These are phyloP conservation scores for Solanum pennellii DNA, from an alignment of 257 asterid species.

Conservation along the genomic window DNA sequence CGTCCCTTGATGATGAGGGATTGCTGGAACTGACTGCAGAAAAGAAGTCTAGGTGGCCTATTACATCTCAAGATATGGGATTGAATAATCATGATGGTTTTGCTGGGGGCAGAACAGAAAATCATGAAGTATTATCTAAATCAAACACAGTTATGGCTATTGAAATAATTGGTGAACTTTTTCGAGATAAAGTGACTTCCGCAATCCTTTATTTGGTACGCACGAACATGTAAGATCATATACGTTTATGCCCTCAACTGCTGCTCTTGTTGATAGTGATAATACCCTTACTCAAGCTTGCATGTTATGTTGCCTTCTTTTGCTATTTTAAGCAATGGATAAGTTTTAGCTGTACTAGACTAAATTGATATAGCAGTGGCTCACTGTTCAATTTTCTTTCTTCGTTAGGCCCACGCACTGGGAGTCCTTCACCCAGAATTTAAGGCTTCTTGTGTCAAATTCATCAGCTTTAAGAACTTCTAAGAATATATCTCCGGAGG, in stretches of 20 bases:
- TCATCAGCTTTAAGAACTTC: conserved; percentile 74
- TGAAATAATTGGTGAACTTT: conserved; percentile 79
- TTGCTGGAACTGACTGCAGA: conserved; percentile 63
- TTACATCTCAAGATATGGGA: conserved; percentile 63
- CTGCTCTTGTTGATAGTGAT: background rate
- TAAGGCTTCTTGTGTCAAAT: conserved; percentile 59
- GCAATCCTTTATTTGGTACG: conserved; percentile 77
- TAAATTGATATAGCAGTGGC: background rate
- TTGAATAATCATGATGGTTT: conserved; percentile 44
- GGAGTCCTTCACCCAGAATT: conserved; percentile 57
- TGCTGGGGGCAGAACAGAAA: conserved; percentile 57
- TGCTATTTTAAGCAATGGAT: background rate
- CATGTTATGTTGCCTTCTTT: background rate
- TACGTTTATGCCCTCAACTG: conserved; percentile 1
- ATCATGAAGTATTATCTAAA: conserved; percentile 50
- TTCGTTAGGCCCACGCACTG: conserved; percentile 61
- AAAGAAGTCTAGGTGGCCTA: conserved; percentile 78
- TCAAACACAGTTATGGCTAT: conserved; percentile 64
- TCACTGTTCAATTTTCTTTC: conserved; percentile 7
- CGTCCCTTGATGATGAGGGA: conserved; percentile 89
- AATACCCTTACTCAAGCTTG: background rate
- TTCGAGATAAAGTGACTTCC: conserved; percentile 49
- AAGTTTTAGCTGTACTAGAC: background rate
- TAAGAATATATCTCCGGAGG: conserved; percentile 59
- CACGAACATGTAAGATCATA: conserved; percentile 67